Evolutionary conservation across 2,329 filamentous ascomycete genomes (phyloP).

Genomic region (Diaporthe sp.): DNA sequence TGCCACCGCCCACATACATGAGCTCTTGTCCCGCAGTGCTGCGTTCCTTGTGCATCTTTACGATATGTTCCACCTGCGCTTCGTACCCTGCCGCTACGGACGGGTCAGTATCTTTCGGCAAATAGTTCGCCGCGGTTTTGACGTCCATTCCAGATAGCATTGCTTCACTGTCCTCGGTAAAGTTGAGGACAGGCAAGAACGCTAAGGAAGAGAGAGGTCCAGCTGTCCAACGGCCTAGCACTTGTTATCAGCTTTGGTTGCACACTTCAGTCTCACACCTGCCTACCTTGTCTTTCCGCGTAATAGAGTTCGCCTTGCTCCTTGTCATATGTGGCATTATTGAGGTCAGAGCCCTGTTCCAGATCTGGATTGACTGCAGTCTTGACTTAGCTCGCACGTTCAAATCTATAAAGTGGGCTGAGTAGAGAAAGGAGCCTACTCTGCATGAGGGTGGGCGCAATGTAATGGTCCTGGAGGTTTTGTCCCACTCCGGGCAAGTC

Average conservation of each 20-base stretch:
- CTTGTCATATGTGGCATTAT: neutral
- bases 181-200: neutral
- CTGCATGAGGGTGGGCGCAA: neutral
- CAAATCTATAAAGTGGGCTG: neutral
- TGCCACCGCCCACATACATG: neutral
- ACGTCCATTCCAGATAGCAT: neutral
- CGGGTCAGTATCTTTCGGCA: neutral
- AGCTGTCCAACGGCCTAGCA: neutral
- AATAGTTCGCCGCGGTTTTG: neutral
- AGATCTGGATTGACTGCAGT: neutral
- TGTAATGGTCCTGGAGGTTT: slow-evolving; percentile 10
- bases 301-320: slow-evolving; percentile 6
- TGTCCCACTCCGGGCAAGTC: slow-evolving; percentile 1
- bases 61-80: neutral
- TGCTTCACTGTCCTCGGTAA: neutral
- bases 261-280: neutral
- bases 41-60: slow-evolving; percentile 12
- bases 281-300: neutral
- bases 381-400: neutral
- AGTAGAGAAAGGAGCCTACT: neutral
- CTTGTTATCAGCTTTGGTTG: neutral
- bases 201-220: neutral
- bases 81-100: neutral
- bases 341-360: neutral
- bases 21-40: slow-evolving; percentile 4